Evolutionary conservation across 108 stramenopile genomes (phyloP), one percentile per base, ranked within the genome.

Genomic region (Cyclotella baltica): DNA sequence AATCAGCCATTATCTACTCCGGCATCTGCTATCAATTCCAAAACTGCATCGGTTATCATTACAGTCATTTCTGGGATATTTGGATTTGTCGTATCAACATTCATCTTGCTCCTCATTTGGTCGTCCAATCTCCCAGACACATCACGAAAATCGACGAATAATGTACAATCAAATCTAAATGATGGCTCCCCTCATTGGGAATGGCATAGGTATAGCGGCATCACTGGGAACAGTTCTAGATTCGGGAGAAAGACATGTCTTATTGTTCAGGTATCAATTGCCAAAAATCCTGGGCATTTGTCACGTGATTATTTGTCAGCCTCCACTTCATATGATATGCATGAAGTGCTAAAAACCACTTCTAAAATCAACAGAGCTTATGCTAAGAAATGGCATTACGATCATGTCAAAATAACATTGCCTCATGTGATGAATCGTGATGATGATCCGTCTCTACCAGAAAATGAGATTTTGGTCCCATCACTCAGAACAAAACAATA

Each of bases 171-270:
- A 67, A 9, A 19, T 11, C 48, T 33, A 50, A 20, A 37, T 34
- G 1, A 8, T 6, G 31, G 18, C 46, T 31, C 51, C 15, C 48
- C 67, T 31, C 48, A 51, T 34, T 67, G 67, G 67, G 67, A 67
- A 51, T 67, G 67, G 67, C 67, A 50, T 18, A 51, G 28, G 6
- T 67, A 67, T 31, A 25, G 40, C 28, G 67, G 31, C 50, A 37
- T 10, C 67, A 67, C 3, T 43, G 38, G 13, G 20, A 35, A 35
- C 4, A 38, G 46, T 43, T 3, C 38, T 27, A 23, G 6, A 27
- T 15, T 11, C 4, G 5, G 16, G 0, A 4, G 50, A 34, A 29
- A 25, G 19, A 67, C 23, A 51, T 33, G 52, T 31, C 48, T 67
- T 1, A 67, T 67, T n/a, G 67, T 51, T 52, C 67, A 67, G 40